Evolutionary conservation across 345 rosid genomes (phyloP).

Genomic region (Excoecaria agallocha): DNA sequence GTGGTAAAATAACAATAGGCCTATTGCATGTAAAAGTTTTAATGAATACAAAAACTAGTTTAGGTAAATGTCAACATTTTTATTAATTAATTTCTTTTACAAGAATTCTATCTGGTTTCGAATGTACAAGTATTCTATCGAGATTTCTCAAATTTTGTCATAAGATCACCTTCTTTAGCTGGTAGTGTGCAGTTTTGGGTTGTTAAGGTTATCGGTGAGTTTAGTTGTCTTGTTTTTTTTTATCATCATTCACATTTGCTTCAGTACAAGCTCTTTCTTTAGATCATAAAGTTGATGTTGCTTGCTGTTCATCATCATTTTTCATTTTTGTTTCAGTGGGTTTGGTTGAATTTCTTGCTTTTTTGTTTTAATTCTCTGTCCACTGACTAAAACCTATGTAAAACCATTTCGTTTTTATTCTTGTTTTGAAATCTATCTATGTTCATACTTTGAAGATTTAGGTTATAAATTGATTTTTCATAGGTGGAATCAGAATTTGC

Average conservation of each 20-base stretch:
- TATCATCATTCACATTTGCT: constrained; percentile 9
- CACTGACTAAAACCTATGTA: constrained; percentile 2
- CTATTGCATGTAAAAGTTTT: too few relatives aligned
- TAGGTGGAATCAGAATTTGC: too few relatives aligned
- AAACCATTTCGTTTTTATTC: constrained; percentile 1
- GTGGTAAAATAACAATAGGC: too few relatives aligned
- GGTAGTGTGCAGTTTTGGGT: neutral
- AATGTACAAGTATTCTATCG: too few relatives aligned
- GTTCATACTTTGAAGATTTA: neutral
- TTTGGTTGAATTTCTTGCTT: neutral
- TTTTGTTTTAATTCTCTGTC: constrained; percentile 5
- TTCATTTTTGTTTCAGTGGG: neutral
- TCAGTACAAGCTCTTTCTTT: neutral
- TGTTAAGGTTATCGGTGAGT: neutral
- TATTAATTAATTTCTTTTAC: neutral
- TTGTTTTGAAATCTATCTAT: neutral
- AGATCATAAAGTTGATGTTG: neutral
- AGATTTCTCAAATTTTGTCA: too few relatives aligned
- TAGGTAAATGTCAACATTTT: too few relatives aligned
- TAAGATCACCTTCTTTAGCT: too few relatives aligned
- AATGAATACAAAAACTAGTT: too few relatives aligned
- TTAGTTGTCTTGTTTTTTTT: neutral
- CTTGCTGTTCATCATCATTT: constrained; percentile 12
- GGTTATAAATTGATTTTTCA: too few relatives aligned
- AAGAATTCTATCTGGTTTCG: too few relatives aligned